Conservation (phyloP, 257 asterid species). For the Capsicum pubescens region DNA sequence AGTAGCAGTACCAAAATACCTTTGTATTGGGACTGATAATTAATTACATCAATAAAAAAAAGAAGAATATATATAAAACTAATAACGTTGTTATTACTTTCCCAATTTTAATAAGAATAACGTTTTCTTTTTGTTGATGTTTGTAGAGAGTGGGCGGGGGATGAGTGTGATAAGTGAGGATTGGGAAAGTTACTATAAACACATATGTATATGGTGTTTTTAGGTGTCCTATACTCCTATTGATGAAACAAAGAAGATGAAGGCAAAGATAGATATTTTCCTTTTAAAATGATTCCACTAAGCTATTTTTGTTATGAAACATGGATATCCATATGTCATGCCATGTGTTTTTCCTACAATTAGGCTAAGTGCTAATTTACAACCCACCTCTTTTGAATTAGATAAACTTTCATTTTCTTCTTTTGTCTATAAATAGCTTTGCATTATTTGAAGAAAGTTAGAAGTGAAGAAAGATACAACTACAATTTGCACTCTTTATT, state of each 20-base stretch:
- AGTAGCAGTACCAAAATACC: too few species aligned
- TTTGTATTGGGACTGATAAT: neutral
- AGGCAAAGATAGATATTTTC: neutral
- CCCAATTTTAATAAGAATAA: neutral
- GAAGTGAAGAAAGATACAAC: too few species aligned
- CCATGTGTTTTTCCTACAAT: too few species aligned
- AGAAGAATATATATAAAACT: neutral
- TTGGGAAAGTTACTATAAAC: neutral
- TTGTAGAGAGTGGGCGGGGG: neutral
- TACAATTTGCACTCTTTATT: too few species aligned
- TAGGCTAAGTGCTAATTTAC: too few species aligned
- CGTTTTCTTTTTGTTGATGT: neutral
- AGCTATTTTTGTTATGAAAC: too few species aligned
- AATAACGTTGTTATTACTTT: neutral
- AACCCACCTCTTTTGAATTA: too few species aligned
- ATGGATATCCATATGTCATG: too few species aligned
- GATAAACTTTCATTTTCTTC: too few species aligned
- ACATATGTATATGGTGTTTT: slow-evolving; percentile 25
- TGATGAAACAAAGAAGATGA: neutral
- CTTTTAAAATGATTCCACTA: neutral
- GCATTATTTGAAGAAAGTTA: too few species aligned
- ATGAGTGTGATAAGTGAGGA: neutral
- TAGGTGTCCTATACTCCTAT: neutral
- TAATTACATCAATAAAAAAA: neutral
- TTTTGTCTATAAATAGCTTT: too few species aligned